Evolutionary conservation across 2,329 filamentous ascomycete species (phyloP), one percentile per base, ranked within the genome.

Genomic region (Lachnellula arida): DNA sequence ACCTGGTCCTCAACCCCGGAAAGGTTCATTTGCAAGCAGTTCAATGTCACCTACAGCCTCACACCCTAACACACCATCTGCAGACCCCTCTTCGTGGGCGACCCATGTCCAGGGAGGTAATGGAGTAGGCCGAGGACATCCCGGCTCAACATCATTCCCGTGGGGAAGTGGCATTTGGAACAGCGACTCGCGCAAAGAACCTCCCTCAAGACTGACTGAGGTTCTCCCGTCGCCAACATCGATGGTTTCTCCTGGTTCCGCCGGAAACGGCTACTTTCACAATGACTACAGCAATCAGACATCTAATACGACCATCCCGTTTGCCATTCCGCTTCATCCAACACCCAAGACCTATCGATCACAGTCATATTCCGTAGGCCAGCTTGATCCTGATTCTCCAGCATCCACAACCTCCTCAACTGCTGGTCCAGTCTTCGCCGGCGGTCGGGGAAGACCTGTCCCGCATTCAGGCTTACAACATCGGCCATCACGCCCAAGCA

Each of bases 301-400:
- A 35, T 75, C 76, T 43, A 86, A 81, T 59, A 72, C 78, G 63
- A 84, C 93, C 60, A 88, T 96, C 53, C 89, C 91, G 1, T 96
- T 96, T 67, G 81, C 89, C 6, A 95, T 96, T 63, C 91, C 91
- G 4, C 78, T 96, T 19, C 89, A 96, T 60, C 91, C 93, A 0
- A 94, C 90, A 0, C 89, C 89, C 1, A 97, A 97, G 72, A 91
- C 90, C 1, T 94, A 96, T 66, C 86, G 94, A 44, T 99, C 94
- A 5, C 91, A 97, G 72, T 97, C 94, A 4, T 97, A 97, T 72
- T 97, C 93, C 0, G 93, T 96, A 48, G 92, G 92, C 4, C 92
- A 97, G 70, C 78, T 91, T 58, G 91, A 96, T 52, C 81, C 86
- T 1, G 89, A 93, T 56, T 73, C 62, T 3, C 60, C 63, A 37